These are phyloP conservation scores for Aspergillus sp. DNA, from an alignment of 2,329 filamentous ascomycete genomes.

Conservation along the genomic window DNA sequence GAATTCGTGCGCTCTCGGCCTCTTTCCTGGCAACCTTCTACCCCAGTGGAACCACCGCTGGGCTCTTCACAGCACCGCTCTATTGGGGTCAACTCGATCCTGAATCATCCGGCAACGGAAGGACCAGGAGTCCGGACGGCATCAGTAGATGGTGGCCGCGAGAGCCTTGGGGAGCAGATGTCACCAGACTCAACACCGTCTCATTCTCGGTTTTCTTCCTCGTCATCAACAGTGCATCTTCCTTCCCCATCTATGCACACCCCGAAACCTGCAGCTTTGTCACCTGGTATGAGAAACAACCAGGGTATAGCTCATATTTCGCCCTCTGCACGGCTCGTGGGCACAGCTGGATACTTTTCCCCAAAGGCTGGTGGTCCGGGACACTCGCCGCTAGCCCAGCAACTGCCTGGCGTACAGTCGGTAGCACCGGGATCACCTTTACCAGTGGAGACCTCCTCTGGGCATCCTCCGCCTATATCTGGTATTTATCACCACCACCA, in stretches of 20 bases:
- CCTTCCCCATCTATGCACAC: slow-evolving; percentile 23
- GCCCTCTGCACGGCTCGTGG: slow-evolving; percentile 36
- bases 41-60: slow-evolving; percentile 35
- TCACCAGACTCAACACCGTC: slow-evolving; percentile 13
- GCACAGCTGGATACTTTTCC: slow-evolving; percentile 26
- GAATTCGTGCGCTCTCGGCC: slow-evolving; percentile 30
- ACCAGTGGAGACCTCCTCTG: slow-evolving; percentile 23
- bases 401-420: slow-evolving; percentile 29
- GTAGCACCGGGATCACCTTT: slow-evolving; percentile 27
- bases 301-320: slow-evolving; percentile 37
- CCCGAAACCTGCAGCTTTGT: slow-evolving; percentile 30
- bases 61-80: slow-evolving; percentile 32
- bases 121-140: slow-evolving; percentile 14
- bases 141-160: slow-evolving; percentile 20
- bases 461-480: slow-evolving; percentile 17
- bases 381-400: slow-evolving; percentile 38
- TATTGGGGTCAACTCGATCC: slow-evolving; percentile 42
- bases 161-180: slow-evolving; percentile 23
- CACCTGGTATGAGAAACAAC: slow-evolving; percentile 31
- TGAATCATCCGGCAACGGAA: slow-evolving; percentile 37
- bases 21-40: slow-evolving; percentile 38
- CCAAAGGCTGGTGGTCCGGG: slow-evolving; percentile 33
- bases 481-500: slow-evolving; percentile 6
- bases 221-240: slow-evolving; percentile 28
- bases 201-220: slow-evolving; percentile 30